A percentile compares a stretch with the other conserved stretches of the same genome.
Evolutionary conservation across 2,329 filamentous ascomycete species (phyloP).

Genomic region (Cryphonectria nitschkei): DNA sequence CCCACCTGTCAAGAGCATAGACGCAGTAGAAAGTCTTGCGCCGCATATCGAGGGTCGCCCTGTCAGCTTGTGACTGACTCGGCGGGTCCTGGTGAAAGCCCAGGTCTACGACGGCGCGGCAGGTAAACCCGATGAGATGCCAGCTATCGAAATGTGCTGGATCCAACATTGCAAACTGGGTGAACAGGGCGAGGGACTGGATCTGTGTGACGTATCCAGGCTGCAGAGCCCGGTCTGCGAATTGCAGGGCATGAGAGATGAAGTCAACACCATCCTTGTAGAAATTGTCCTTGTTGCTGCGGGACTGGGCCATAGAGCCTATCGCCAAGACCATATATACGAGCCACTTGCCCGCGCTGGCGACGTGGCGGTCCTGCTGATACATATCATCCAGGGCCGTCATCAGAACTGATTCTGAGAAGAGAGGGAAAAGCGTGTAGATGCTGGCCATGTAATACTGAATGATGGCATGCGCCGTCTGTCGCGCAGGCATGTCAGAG

Average conservation of each 20-base stretch:
- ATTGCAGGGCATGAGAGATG: slow-evolving; percentile 67
- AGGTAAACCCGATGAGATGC: slow-evolving; percentile 90
- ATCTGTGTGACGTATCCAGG: slow-evolving; percentile 86
- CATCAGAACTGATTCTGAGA: slow-evolving; percentile 78
- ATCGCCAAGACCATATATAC: slow-evolving; percentile 90
- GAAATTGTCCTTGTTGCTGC: slow-evolving; percentile 67
- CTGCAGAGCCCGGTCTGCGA: slow-evolving; percentile 80
- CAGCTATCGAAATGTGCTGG: slow-evolving; percentile 91
- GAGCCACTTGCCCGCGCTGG: slow-evolving; percentile 78
- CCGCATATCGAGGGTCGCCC: slow-evolving; percentile 73
- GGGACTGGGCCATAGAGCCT: slow-evolving; percentile 73
- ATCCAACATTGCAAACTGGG: slow-evolving; percentile 88
- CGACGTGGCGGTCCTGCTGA: slow-evolving; percentile 66
- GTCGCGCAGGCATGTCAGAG: slow-evolving; percentile 69
- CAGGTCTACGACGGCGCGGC: slow-evolving; percentile 83
- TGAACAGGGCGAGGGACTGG: slow-evolving; percentile 82
- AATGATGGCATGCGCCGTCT: slow-evolving; percentile 69
- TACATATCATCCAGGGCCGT: slow-evolving; percentile 83
- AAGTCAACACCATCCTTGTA: slow-evolving; percentile 61
- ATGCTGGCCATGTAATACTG: slow-evolving; percentile 86
- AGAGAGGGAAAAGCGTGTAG: slow-evolving; percentile 79
- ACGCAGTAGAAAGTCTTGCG: slow-evolving; percentile 88
- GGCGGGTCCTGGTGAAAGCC: slow-evolving; percentile 93
- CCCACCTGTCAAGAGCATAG: slow-evolving; percentile 83
- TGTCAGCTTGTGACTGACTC: slow-evolving; percentile 67